These are phyloP conservation scores for Marvania coccoides DNA, from an alignment of 139 green algal species.

Conservation along the genomic window DNA sequence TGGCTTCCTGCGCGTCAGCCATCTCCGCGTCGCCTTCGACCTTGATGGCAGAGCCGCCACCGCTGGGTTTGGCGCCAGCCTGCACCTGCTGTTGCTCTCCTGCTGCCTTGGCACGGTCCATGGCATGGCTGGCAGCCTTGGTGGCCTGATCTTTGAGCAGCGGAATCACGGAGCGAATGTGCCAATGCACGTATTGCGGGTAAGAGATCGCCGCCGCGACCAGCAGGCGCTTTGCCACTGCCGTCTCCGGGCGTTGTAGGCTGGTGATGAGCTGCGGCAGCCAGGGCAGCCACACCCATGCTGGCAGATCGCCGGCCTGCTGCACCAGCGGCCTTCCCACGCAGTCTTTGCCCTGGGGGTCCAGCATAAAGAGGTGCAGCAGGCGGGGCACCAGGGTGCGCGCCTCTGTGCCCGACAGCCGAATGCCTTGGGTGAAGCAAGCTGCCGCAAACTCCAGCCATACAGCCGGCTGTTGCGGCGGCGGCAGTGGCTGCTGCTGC, in stretches of 20 bases:
- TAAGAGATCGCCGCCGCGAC: conserved; percentile 19
- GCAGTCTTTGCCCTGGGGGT: conserved; percentile 49
- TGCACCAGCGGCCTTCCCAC: conserved; percentile 32
- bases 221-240: conserved; percentile 49
- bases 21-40: background rate
- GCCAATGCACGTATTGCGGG: conserved; percentile 88
- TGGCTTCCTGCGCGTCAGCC: background rate
- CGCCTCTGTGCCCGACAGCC: conserved; percentile 31
- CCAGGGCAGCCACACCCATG: conserved; percentile 91
- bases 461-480: background rate
- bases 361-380: conserved; percentile 82
- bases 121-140: conserved; percentile 33
- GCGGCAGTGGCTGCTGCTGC: background rate
- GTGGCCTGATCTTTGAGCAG: conserved; percentile 56
- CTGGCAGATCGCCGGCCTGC: conserved; percentile 46
- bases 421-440: conserved; percentile 73
- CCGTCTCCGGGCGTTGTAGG: conserved; percentile 73
- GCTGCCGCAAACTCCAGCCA: conserved; percentile 80
- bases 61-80: background rate
- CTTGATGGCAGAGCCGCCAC: background rate
- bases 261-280: conserved; percentile 83
- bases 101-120: conserved; percentile 17
- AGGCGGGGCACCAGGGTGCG: conserved; percentile 70
- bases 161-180: conserved; percentile 76
- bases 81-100: conserved; percentile 3